Base-by-base conservation (phyloP, 192 early-diverging fungal species). In the Lobosporangium transversale region DNA sequence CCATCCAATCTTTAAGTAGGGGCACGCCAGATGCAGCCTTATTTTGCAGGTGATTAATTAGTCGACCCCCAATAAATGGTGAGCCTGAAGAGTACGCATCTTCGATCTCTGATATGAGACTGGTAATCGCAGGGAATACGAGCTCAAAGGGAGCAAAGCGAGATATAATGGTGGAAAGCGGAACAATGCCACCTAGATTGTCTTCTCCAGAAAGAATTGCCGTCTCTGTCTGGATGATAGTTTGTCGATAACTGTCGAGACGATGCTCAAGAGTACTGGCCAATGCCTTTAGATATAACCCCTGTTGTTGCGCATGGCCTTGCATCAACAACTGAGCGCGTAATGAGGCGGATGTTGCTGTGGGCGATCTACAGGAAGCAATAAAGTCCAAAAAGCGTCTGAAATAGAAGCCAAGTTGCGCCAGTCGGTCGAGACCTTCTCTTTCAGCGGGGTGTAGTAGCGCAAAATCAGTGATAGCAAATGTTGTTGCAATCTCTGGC, bases 381-480 rank as follows among this genome's bases (percentile, higher is more conserved):
- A 85, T 79, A 62, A 88, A 89, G 30, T 53, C 32, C 11, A 62
- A 47, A 33, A 90, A 62, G 45, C 70, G 35, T 45, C 36, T 47
- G 57, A 82, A 87, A 15, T 82, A 66, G 56, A 81, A 87, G 2
- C 90, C 90, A 12, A 92, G 80, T 4, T 81, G 78, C 8, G 84
- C 86, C 8, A 92, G 82, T 11, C 83, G 68, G 62, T 92, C 81
- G 8, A 91, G 78, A 0, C 81, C 74, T 48, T 78, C 78, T 14
- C 87, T 85, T 55, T 92, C 91, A 12, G 90, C 80, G 23, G 85
- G 79, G 49, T 92, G 90, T 12, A 92, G 69, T 32, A 91, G 68
- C 6, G 86, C 85, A 66, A 91, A 89, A 58, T 89, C 86, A 18
- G 76, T 73, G 33, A 92, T 80, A 20, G 81, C 83, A 80, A 84